Conservation (phyloP, 2,329 filamentous ascomycete genomes). For the Chaetomium globosum region DNA sequence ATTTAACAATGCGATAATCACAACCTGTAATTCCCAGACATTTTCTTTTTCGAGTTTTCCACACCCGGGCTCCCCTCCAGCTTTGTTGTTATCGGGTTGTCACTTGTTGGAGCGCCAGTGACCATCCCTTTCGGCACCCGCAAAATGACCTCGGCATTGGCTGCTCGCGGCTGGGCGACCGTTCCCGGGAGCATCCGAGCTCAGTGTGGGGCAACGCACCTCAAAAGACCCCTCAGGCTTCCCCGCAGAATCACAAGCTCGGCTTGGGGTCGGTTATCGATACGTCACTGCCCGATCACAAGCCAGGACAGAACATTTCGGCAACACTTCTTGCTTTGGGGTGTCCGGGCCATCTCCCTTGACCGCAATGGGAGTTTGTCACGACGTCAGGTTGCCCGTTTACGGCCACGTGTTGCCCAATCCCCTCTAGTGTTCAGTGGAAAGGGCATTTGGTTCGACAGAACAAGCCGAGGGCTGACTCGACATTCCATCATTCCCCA, state of each 20-base stretch:
- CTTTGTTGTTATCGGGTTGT: background rate
- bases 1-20: conserved; percentile 1
- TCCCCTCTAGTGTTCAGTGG: background rate
- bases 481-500: background rate
- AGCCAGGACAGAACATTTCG: conserved; percentile 27
- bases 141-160: conserved; percentile 30
- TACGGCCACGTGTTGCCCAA: background rate
- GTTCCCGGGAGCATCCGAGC: conserved; percentile 36
- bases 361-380: background rate
- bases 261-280: conserved; percentile 53
- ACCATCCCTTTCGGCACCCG: conserved; percentile 2
- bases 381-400: conserved; percentile 4
- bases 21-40: background rate
- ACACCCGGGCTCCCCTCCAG: background rate
- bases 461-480: background rate
- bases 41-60: background rate
- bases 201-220: conserved; percentile 16
- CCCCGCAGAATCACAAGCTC: conserved; percentile 64
- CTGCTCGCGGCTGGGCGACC: conserved; percentile 13
- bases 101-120: too few species aligned
- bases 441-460: background rate
- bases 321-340: too few species aligned
- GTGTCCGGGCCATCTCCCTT: background rate
- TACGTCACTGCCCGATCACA: conserved; percentile 44
- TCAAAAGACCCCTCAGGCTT: conserved; percentile 26